Evolutionary conservation across 2,329 filamentous ascomycete genomes (phyloP), one percentile per base, ranked within the genome.

Genomic region (Colletotrichum plurivorum): DNA sequence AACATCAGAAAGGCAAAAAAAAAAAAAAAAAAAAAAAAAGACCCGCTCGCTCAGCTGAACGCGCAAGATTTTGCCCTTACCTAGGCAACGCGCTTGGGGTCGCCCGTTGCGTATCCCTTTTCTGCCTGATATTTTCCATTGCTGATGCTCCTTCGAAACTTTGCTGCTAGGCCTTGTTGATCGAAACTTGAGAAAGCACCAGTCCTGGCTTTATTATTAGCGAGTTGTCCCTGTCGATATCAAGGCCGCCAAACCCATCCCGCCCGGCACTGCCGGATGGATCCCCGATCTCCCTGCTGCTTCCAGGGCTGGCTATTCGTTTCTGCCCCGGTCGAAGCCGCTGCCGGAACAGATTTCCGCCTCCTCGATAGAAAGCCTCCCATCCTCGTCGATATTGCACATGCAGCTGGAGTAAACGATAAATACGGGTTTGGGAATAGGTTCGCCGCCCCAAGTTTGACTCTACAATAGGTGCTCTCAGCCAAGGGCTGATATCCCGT

Each of bases 21-120:
- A n/a, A n/a, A n/a, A 25, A 15, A 36, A 27, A 41, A 8, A 41
- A 45, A 27, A n/a, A 13, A 61, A 51, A 43, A 60, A 36, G 25
- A 31, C 20, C 16, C 51, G 56, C 62, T 46, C 43, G 46, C 64
- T 36, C 8, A 31, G 15, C 53, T 25, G 13, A 20, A 25, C 49
- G 48, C 62, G 55, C n/a, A 46, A 41, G 49, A 59, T 9, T 18
- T 36, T 13, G 43, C n/a, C 36, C 22, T 62, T 16, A 61, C 22
- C 67, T 16, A 61, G 51, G 67, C 62, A 66, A 69, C 55, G 22
- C 22, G 55, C 48, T 55, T 62, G 43, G 49, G 64, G 55, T 51
- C 31, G 15, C 9, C 49, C 22, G 27, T 22, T 18, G 31, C 36
- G 46, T 52, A 27, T 49, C 25, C n/a, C 39, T 49, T 48, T 10